Base-by-base conservation (phyloP, 2,329 filamentous ascomycete genomes). In the Ophiostoma sp. region DNA sequence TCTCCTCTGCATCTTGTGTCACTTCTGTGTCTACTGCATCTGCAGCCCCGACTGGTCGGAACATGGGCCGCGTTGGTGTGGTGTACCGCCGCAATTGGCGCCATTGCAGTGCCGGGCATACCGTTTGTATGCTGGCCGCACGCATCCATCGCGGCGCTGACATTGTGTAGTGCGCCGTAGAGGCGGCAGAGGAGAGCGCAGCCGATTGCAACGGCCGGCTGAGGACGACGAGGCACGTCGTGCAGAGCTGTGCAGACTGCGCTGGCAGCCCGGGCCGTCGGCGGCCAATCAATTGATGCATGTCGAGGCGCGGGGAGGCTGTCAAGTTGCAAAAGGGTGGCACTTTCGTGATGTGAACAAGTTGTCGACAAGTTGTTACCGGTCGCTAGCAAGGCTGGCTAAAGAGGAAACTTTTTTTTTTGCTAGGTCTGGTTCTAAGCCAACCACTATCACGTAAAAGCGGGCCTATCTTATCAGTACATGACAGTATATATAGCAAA, bases 251-350 rank as follows among this genome's bases (percentile, higher is more conserved):
- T 13, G 62, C 60, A 36, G 67, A 20, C 60, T 52, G 67, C 3
- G 27, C 44, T 20, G 36, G 36, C 36, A 67, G 44, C 41, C 69
- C 48, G 6, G 64, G 67, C 67, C 70, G 48, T 41, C 27, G 39
- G 31, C 67, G 60, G 23, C 67, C 60, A 31, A 65, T 65, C 35
- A 71, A 48, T 69, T 69, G 70, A 31, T 69, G 67, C 70, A 71
- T 71, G 1, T 39, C n/a, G 52, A 27, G 52, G 23, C 10, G 52
- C 4, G 7, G 0, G 10, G n/a, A 6, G 7, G 17, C 6, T 27
- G 8, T 57, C 20, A 7, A 48, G 20, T 20, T 48, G 52, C 52
- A 27, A 57, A 15, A 57, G 52, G 13, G 8, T 6, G 52, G 52
- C 13, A 8, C 10, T 57, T 8, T 23, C n/a, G 52, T 57, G 52